These are phyloP conservation scores for Leptosphaerulina australis DNA, from an alignment of 2,329 filamentous ascomycete species.

Conservation along the genomic window DNA sequence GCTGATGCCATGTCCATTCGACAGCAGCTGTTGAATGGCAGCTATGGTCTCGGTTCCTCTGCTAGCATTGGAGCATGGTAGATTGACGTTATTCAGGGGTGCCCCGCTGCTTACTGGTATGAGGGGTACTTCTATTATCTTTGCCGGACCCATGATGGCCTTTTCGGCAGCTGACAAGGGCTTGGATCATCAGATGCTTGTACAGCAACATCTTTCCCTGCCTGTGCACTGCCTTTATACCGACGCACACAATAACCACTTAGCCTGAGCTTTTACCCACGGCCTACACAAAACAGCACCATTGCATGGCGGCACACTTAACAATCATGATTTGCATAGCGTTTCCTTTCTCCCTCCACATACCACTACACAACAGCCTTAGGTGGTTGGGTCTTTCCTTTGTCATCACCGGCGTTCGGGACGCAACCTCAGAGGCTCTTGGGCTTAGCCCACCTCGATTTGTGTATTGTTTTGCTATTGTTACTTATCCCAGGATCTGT, in stretches of 20 bases:
- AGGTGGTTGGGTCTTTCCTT: conserved; percentile 23
- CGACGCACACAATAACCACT: neutral
- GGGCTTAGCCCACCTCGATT: conserved; percentile 12
- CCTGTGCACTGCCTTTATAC: neutral
- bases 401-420: conserved; percentile 20
- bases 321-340: conserved; percentile 48
- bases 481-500: neutral
- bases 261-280: neutral
- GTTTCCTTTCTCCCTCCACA: conserved; percentile 28
- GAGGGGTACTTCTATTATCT: neutral
- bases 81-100: conserved; percentile 17
- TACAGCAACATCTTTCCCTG: too few relatives aligned
- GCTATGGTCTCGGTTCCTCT: conserved; percentile 60
- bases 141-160: neutral
- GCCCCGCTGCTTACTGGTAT: neutral
- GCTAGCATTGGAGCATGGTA: conserved; percentile 64
- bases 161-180: neutral
- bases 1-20: conserved; percentile 45
- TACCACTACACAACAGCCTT: conserved; percentile 34
- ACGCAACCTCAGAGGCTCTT: conserved; percentile 11
- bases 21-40: conserved; percentile 61
- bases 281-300: neutral
- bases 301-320: conserved; percentile 28
- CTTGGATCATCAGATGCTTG: too few relatives aligned
- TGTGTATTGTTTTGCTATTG: conserved; percentile 30